Base-by-base conservation (phyloP, 2,329 filamentous ascomycete species). In the Pseudogymnoascus sp. region DNA sequence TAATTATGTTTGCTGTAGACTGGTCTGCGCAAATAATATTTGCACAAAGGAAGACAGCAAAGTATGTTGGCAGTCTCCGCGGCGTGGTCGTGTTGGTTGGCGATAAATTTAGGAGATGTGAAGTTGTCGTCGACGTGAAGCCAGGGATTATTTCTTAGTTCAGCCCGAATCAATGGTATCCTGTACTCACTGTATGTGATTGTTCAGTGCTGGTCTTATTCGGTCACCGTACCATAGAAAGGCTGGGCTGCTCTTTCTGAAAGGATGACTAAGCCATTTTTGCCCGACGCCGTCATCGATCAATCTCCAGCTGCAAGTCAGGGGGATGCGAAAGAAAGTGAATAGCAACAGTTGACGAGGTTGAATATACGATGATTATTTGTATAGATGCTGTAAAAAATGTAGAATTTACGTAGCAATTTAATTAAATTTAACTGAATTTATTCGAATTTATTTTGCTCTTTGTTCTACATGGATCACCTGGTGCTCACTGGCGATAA, bases 141-240 rank as follows among this genome's bases (percentile, higher is more conserved):
- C 42, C 15, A n/a, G 42, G 39, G 42, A 51, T 51, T 51, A 51
- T 51, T 51, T 51, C 42, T 48, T 48, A 48, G 42, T 48, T 48
- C 42, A 29, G 42, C 42, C 42, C 42, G 42, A 48, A 48, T 48
- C 42, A 48, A 48, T 36, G 33, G 33, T 36, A 36, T 36, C 39
- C 39, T 31, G 42, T 51, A 31, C 25, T 10, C 4, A 51, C 25
- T 42, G 8, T 51, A 51, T 51, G 25, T 21, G 29, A n/a, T 42
- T 51, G 25, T 51, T n/a, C 42, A 15, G 15, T 15, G 15, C 29
- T 51, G 25, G 7, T 21, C 0, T n/a, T 1, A 5, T 51, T 51
- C 25, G 13, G 25, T n/a, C 42, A 29, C 42, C 42, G 42, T 51
- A 21, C 21, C 21, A 21, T 21, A 51, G 25, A 31, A 51, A 29